A percentile compares a stretch with the other conserved stretches of the same genome.
Conservation (phyloP, 345 rosid species). For the Dimocarpus longan region DNA sequence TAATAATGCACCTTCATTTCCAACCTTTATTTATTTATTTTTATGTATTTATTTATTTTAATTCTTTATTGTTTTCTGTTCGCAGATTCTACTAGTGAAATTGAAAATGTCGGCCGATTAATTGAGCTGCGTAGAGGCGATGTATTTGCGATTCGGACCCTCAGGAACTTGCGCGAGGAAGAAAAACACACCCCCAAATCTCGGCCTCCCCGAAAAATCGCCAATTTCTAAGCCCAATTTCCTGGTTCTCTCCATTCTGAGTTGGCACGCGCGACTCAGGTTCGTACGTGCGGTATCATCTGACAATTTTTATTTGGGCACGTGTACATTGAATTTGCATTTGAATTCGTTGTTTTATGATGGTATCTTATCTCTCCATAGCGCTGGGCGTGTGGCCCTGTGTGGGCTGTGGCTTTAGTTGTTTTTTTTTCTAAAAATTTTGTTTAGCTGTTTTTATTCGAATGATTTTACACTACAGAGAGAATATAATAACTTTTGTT, state of each 20-base stretch:
- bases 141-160: slow-evolving; percentile 59
- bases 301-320: slow-evolving; percentile 4
- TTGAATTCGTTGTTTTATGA: slow-evolving; percentile 1
- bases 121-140: slow-evolving; percentile 46
- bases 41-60: neutral
- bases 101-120: slow-evolving; percentile 37
- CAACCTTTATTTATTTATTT: neutral
- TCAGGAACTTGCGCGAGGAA: slow-evolving; percentile 66
- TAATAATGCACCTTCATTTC: slow-evolving; percentile 50
- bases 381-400: neutral
- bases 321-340: slow-evolving; percentile 38
- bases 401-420: neutral
- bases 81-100: slow-evolving; percentile 36
- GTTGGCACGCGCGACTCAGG: slow-evolving; percentile 6
- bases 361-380: neutral
- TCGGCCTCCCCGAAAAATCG: slow-evolving; percentile 70
- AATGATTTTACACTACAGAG: too few species aligned
- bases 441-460: too few species aligned
- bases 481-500: neutral
- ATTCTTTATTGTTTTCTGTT: neutral
- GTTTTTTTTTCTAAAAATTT: too few species aligned
- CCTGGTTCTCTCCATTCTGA: neutral
- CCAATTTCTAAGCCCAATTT: slow-evolving; percentile 48
- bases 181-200: slow-evolving; percentile 38
- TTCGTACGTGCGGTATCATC: slow-evolving; percentile 6